Evolutionary conservation across 2,329 filamentous ascomycete genomes (phyloP), one percentile per base, ranked within the genome.

Genomic region (Aspergillus niger): DNA sequence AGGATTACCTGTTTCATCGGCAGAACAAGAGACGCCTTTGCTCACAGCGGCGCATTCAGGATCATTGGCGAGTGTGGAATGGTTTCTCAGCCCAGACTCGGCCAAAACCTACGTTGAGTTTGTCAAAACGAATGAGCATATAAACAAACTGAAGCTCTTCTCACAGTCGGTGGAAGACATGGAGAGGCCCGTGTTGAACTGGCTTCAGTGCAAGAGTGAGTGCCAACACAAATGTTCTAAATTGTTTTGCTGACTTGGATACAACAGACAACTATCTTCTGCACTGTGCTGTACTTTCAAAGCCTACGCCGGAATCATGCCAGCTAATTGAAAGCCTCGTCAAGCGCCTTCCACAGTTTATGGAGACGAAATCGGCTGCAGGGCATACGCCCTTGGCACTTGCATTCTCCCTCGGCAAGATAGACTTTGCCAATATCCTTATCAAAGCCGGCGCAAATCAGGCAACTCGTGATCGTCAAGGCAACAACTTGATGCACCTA

Each of bases 1-100:
- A 20, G 61, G 59, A 44, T 32, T 50, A 32, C 41, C 26, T 15
- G 32, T 32, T 8, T 22, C 39, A 6, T 15, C 30, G 20, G 58
- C 2, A 54, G 39, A 7, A 20, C 51, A 38, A 60, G 30, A 49
- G 56, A 57, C 17, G 64, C 74, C 76, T 1, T 68, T 80, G 15
- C 66, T 79, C 20, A 57, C 65, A 7, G 69, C 75, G 26, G 73
- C 74, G 1, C 52, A 67, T 4, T 55, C 65, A n/a, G 75, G 86
- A 3, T 89, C 81, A 20, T 72, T 94, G n/a, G 84, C 89, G 41
- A 83, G 83, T 17, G 85, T 91, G 0, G 87, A 95, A 69, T 96
- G 90, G 86, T 91, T 94, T 72, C 75, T 92, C 58, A 87, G 89
- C 59, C 89, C 91, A 62, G 83, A 85, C 0, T 90, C 91, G 0